phyloP scores from a whole-genome alignment of 75 land plant genomes.

The Pinus taeda region DNA sequence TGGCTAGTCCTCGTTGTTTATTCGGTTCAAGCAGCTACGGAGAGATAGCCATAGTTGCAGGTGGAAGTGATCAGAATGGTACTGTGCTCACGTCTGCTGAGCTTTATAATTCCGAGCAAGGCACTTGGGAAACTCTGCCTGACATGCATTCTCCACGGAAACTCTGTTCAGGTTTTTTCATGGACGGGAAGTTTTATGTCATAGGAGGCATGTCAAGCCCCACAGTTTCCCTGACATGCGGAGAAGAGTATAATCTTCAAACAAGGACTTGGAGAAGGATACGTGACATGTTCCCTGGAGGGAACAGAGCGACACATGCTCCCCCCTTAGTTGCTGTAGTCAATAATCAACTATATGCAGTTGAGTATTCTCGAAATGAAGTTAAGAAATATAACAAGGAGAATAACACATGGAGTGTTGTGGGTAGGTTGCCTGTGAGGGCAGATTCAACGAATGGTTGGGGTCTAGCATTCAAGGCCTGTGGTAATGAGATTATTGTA shows the following conservation, averaged over 20 bases:
- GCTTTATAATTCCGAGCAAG: constrained; percentile 39
- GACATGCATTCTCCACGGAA: constrained; percentile 45
- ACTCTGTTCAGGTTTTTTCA: constrained; percentile 52
- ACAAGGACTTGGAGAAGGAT: constrained; percentile 52
- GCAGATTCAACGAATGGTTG: constrained; percentile 53
- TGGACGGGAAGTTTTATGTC: constrained; percentile 76
- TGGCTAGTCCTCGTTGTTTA: constrained; percentile 48
- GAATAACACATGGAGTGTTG: constrained; percentile 44
- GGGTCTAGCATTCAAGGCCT: constrained; percentile 66
- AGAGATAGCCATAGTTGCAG: constrained; percentile 51
- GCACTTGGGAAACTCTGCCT: constrained; percentile 43
- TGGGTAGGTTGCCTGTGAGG: constrained; percentile 45
- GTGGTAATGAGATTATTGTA: constrained; percentile 37
- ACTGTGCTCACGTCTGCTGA: constrained; percentile 44
- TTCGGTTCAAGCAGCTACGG: constrained; percentile 60
- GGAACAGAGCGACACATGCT: constrained; percentile 29
- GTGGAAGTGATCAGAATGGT: constrained; percentile 41
- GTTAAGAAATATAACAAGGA: constrained; percentile 50
- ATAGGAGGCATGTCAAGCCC: constrained; percentile 55
- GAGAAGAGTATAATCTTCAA: constrained; percentile 54
- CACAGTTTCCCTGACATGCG: constrained; percentile 36
- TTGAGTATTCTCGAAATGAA: constrained; percentile 31
- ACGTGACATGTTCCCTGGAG: constrained; percentile 42
- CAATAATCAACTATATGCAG: constrained; percentile 55
- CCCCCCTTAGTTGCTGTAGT: constrained; percentile 76